These are phyloP conservation scores for Larix kaempferi DNA, from an alignment of 75 land plant species.

Conservation along the genomic window DNA sequence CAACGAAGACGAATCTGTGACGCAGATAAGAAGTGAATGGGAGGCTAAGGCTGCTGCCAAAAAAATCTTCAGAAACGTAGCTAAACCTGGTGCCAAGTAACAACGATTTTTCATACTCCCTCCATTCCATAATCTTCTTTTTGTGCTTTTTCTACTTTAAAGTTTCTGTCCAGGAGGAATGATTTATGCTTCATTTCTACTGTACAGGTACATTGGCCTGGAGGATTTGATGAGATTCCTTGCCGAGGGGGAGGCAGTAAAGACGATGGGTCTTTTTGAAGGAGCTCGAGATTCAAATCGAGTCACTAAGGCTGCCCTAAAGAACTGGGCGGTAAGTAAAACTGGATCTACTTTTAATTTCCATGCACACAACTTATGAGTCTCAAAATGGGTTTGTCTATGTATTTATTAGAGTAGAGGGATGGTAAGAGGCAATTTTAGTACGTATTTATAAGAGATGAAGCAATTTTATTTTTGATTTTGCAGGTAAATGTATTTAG, in stretches of 20 bases:
- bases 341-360: too few species aligned
- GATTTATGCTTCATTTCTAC: neutral
- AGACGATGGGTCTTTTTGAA: constrained; percentile 71
- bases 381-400: too few species aligned
- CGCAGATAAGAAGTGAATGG: constrained; percentile 56
- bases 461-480: too few species aligned
- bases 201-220: constrained; percentile 52
- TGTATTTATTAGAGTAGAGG: too few species aligned
- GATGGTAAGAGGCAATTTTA: too few species aligned
- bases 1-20: constrained; percentile 32
- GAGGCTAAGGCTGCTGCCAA: constrained; percentile 76
- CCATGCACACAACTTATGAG: too few species aligned
- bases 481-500: constrained; percentile 77
- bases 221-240: constrained; percentile 84
- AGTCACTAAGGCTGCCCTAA: constrained; percentile 59
- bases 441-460: too few species aligned
- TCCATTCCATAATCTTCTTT: neutral
- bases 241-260: constrained; percentile 65
- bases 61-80: constrained; percentile 75
- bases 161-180: neutral
- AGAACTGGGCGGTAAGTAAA: constrained; percentile 81
- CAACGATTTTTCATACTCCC: neutral
- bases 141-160: neutral
- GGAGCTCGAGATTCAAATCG: constrained; percentile 60
- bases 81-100: constrained; percentile 51